Evolutionary conservation across 129 eudicot species (phyloP).

Genomic region (Centrapalus pauciflorus): DNA sequence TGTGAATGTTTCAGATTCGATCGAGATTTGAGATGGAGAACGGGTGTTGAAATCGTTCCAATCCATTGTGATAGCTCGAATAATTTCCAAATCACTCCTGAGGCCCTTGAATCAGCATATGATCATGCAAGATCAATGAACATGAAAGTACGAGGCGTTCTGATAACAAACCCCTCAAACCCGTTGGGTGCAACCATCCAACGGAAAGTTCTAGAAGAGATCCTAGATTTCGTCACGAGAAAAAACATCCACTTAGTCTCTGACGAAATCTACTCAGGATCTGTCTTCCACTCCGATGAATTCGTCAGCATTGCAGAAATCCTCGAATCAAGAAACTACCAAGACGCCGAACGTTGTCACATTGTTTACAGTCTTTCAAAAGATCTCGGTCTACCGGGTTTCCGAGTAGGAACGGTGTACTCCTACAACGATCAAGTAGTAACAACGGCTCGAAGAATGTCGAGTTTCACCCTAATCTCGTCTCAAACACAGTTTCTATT

Average conservation of each 20-base stretch:
- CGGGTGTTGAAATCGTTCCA: conserved; percentile 75
- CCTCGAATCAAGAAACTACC: conserved; percentile 39
- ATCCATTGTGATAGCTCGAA: conserved; percentile 76
- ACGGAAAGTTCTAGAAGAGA: conserved; percentile 38
- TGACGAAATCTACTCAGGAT: conserved; percentile 88
- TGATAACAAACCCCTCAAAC: conserved; percentile 86
- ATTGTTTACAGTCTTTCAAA: conserved; percentile 81
- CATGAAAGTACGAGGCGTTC: conserved; percentile 58
- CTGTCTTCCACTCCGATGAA: conserved; percentile 46
- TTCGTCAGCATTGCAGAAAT: conserved; percentile 70
- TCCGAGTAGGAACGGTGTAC: conserved; percentile 70
- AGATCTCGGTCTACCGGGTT: conserved; percentile 84
- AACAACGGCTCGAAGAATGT: conserved; percentile 77
- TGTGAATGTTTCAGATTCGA: conserved; percentile 54
- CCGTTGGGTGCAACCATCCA: conserved; percentile 79
- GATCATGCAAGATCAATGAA: conserved; percentile 39
- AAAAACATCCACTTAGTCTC: conserved; percentile 79
- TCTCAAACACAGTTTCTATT: conserved; percentile 78
- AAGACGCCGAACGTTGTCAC: conserved; percentile 61
- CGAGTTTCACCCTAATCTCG: conserved; percentile 76
- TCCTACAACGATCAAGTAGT: conserved; percentile 69
- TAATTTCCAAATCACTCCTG: conserved; percentile 57
- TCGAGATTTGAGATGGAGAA: conserved; percentile 87
- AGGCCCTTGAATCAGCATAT: conserved; percentile 69
- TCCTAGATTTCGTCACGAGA: conserved; percentile 48